phyloP scores from a whole-genome alignment of 371 early-diverging fungal genomes.

The Nematocida sp. region DNA sequence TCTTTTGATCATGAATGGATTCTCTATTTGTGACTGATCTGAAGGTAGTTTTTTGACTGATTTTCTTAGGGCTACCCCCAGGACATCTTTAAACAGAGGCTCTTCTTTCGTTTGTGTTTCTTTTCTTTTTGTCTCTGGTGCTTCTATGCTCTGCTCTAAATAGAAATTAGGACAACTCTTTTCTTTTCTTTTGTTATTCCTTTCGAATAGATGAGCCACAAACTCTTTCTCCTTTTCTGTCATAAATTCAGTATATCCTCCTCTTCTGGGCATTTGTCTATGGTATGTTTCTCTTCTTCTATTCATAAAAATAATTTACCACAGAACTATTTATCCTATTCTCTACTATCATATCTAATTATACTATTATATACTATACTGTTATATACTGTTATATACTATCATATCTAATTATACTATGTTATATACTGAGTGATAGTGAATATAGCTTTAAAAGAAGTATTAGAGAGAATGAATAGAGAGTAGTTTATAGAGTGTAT shows the following conservation, averaged over 20 bases:
- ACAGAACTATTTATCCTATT: background rate
- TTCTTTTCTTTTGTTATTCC: slow-evolving; percentile 26
- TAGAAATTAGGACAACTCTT: slow-evolving; percentile 26
- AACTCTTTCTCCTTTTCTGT: slow-evolving; percentile 50
- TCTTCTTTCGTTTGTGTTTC: background rate
- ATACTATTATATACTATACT: too few species aligned
- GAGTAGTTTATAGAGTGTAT: background rate
- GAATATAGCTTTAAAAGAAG: too few species aligned
- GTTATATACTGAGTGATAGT: too few species aligned
- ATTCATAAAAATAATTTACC: slow-evolving; percentile 45
- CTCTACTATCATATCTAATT: too few species aligned
- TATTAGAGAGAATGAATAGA: too few species aligned
- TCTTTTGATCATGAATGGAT: slow-evolving; percentile 16
- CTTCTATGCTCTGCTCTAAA: background rate
- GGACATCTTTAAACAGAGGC: slow-evolving; percentile 42
- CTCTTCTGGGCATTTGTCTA: background rate
- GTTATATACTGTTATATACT: too few species aligned
- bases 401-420: too few species aligned
- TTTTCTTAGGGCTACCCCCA: slow-evolving; percentile 32
- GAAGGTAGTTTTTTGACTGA: slow-evolving; percentile 18
- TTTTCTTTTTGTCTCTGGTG: background rate
- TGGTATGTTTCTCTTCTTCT: background rate
- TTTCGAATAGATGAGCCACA: slow-evolving; percentile 37
- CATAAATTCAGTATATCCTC: slow-evolving; percentile 28
- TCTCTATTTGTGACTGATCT: background rate